Conservation (phyloP, 495 filamentous ascomycete genomes). For the Terfezia claveryi region DNA sequence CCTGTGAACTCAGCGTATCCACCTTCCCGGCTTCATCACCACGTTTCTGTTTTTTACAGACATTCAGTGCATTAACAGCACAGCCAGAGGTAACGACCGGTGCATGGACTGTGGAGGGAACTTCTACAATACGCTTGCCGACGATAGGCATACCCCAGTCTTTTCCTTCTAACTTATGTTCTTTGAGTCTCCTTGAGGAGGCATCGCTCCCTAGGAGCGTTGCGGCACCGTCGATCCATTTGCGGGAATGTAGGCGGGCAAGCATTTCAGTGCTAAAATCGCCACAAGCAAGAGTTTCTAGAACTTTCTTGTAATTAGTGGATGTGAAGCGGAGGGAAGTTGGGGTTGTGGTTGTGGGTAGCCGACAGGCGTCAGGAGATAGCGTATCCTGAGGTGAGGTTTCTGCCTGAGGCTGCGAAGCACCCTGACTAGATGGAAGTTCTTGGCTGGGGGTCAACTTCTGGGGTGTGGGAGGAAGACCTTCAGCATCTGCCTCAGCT, state of each 20-base stretch:
- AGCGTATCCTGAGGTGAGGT: neutral
- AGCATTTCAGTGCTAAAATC: slow-evolving; percentile 57
- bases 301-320: neutral
- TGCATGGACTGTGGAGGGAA: neutral
- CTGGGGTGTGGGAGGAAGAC: slow-evolving; percentile 1
- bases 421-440: neutral
- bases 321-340: neutral
- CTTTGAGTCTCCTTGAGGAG: neutral
- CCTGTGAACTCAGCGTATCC: slow-evolving; percentile 1
- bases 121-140: slow-evolving; percentile 22
- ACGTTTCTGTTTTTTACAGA: slow-evolving; percentile 19
- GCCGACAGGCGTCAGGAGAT: neutral
- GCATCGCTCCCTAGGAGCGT: slow-evolving; percentile 21
- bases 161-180: slow-evolving; percentile 6
- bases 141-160: slow-evolving; percentile 33
- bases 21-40: slow-evolving; percentile 12
- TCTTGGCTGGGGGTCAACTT: neutral
- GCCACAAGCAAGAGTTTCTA: slow-evolving; percentile 26
- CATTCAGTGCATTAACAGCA: slow-evolving; percentile 13
- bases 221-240: slow-evolving; percentile 46
- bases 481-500: neutral
- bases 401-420: neutral
- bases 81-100: neutral
- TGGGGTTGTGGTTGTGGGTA: neutral
- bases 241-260: slow-evolving; percentile 43